Evolutionary conservation across 164 flowering plant species (phyloP).

Genomic region (Macadamia tetraphylla): DNA sequence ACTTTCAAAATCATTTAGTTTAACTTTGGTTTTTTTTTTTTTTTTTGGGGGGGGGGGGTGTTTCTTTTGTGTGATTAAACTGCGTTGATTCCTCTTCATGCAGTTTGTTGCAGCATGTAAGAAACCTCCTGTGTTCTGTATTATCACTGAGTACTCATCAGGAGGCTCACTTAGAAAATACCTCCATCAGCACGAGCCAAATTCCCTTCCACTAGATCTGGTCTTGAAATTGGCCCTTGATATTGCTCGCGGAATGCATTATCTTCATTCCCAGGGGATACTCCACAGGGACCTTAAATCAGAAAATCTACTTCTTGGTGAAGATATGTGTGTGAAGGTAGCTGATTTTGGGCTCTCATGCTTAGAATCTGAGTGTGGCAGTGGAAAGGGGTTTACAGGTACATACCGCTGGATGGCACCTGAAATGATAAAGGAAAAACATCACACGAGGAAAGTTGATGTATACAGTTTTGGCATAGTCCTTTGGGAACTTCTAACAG

Average conservation of each 20-base stretch:
- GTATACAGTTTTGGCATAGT: slow-evolving; percentile 95
- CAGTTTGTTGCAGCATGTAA: slow-evolving; percentile 97
- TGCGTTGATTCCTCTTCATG: slow-evolving; percentile 10
- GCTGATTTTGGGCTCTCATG: slow-evolving; percentile 98
- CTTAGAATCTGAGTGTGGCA: slow-evolving; percentile 79
- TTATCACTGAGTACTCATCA: slow-evolving; percentile 83
- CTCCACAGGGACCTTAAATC: slow-evolving; percentile 95
- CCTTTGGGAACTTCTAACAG: slow-evolving; percentile 92
- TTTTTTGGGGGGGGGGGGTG: neutral
- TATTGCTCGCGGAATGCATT: slow-evolving; percentile 89
- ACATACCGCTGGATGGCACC: slow-evolving; percentile 99
- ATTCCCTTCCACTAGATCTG: slow-evolving; percentile 64
- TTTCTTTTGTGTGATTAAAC: neutral
- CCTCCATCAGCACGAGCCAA: slow-evolving; percentile 88
- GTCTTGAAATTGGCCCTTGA: slow-evolving; percentile 75
- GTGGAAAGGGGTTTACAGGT: slow-evolving; percentile 80
- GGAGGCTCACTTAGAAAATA: slow-evolving; percentile 81
- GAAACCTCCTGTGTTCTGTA: slow-evolving; percentile 94
- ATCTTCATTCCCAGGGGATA: slow-evolving; percentile 80
- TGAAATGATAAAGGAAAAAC: slow-evolving; percentile 88
- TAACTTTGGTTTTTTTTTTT: no score
- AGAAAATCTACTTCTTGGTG: slow-evolving; percentile 79
- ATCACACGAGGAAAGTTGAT: slow-evolving; percentile 87
- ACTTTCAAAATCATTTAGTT: no score
- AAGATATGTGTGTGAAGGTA: slow-evolving; percentile 81